Conservation (phyloP, 2,329 filamentous ascomycete genomes). For the Mycosphaerelloides madeirae region DNA sequence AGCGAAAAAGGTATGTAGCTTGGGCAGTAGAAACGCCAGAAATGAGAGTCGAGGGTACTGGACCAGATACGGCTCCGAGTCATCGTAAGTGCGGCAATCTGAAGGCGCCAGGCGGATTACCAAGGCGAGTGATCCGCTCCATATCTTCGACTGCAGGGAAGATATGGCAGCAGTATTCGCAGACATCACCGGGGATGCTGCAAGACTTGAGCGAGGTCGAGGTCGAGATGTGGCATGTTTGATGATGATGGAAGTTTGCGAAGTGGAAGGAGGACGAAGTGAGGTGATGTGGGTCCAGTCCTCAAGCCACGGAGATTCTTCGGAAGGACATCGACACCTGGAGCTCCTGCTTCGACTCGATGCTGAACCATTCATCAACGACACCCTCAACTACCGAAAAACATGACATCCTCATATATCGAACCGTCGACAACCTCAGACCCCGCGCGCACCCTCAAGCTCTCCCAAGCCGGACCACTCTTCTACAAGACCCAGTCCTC, state of each 20-base stretch:
- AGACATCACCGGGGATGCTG: conserved; percentile 22
- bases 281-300: conserved; percentile 5
- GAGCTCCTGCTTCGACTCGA: neutral
- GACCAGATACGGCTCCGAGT: conserved; percentile 58
- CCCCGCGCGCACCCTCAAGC: conserved; percentile 40
- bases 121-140: conserved; percentile 56
- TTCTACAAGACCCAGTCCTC: conserved; percentile 36
- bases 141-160: conserved; percentile 48
- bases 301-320: neutral
- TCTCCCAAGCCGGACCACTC: conserved; percentile 44
- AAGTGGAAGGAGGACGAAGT: conserved; percentile 4
- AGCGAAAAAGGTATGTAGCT: conserved; percentile 59
- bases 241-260: neutral
- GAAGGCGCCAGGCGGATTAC: conserved; percentile 55
- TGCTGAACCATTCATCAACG: neutral
- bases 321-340: neutral
- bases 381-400: neutral
- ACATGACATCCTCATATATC: conserved; percentile 19
- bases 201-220: neutral
- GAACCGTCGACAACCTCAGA: conserved; percentile 37
- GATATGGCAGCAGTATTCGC: conserved; percentile 25
- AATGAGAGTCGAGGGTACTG: conserved; percentile 63
- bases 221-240: conserved; percentile 1
- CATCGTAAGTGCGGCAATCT: conserved; percentile 58
- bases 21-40: conserved; percentile 60